phyloP scores from a whole-genome alignment of 345 rosid genomes.

The Rhodomyrtus tomentosa region DNA sequence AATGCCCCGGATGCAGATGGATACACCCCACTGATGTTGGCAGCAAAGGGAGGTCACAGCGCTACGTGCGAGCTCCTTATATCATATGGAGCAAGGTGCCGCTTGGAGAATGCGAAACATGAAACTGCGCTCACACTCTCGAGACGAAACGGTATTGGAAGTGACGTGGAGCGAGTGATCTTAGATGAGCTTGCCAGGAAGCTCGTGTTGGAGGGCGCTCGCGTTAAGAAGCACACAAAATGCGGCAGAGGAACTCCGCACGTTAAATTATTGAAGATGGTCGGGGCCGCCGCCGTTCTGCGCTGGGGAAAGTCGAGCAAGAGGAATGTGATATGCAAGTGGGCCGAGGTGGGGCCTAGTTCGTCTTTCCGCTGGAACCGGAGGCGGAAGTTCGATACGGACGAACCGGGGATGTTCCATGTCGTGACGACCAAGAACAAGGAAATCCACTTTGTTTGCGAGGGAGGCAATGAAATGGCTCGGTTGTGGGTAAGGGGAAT shows the following conservation, averaged over 20 bases:
- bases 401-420: slow-evolving; percentile 35
- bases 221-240: slow-evolving; percentile 44
- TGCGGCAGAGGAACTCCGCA: slow-evolving; percentile 52
- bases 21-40: slow-evolving; percentile 46
- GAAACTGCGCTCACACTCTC: slow-evolving; percentile 42
- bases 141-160: slow-evolving; percentile 4
- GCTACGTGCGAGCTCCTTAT: slow-evolving; percentile 29
- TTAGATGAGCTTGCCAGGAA: slow-evolving; percentile 40
- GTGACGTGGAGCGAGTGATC: slow-evolving; percentile 19
- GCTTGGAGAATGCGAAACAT: slow-evolving; percentile 20
- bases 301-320: slow-evolving; percentile 47
- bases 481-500: slow-evolving; percentile 60
- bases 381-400: slow-evolving; percentile 21
- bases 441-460: slow-evolving; percentile 53
- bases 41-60: slow-evolving; percentile 41
- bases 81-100: slow-evolving; percentile 28
- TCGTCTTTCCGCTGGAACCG: slow-evolving; percentile 37
- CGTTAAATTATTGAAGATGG: slow-evolving; percentile 27
- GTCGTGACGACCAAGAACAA: slow-evolving; percentile 47
- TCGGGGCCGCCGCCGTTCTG: slow-evolving; percentile 21
- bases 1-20: slow-evolving; percentile 42
- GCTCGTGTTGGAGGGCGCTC: slow-evolving; percentile 30
- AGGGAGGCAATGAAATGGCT: slow-evolving; percentile 47
- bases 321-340: slow-evolving; percentile 47
- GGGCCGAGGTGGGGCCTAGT: slow-evolving; percentile 41